phyloP scores from a whole-genome alignment of 805 yeast genomes.

The Schizosaccharomyces lindneri region DNA sequence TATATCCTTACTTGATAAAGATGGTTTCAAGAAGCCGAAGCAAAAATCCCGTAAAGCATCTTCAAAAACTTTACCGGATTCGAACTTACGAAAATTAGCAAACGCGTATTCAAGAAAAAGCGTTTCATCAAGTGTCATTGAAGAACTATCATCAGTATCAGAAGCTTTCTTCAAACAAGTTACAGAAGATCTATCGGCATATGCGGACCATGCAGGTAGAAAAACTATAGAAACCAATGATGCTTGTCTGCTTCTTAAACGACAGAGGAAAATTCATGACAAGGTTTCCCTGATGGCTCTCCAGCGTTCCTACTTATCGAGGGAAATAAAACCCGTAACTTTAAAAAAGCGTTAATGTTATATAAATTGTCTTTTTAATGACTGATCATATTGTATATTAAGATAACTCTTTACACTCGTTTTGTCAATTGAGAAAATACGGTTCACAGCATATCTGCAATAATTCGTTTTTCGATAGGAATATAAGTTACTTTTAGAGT shows the following conservation, averaged over 20 bases:
- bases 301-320: background rate
- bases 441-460: no score
- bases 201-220: slow-evolving; percentile 15
- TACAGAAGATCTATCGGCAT: slow-evolving; percentile 13
- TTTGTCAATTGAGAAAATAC: no score
- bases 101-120: background rate
- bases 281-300: background rate
- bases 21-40: background rate
- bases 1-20: background rate
- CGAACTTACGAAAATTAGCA: slow-evolving; percentile 5
- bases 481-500: no score
- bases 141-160: background rate
- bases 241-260: slow-evolving; percentile 11
- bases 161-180: slow-evolving; percentile 13
- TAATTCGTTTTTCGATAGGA: no score
- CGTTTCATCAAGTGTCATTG: background rate
- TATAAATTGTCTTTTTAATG: background rate
- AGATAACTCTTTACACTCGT: background rate
- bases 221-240: slow-evolving; percentile 12
- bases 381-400: background rate
- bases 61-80: background rate
- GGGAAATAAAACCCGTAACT: background rate
- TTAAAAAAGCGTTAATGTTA: background rate
- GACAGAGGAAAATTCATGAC: background rate
- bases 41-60: background rate